Conservation (phyloP, 75 land plant species). For the Sequoia sempervirens region DNA sequence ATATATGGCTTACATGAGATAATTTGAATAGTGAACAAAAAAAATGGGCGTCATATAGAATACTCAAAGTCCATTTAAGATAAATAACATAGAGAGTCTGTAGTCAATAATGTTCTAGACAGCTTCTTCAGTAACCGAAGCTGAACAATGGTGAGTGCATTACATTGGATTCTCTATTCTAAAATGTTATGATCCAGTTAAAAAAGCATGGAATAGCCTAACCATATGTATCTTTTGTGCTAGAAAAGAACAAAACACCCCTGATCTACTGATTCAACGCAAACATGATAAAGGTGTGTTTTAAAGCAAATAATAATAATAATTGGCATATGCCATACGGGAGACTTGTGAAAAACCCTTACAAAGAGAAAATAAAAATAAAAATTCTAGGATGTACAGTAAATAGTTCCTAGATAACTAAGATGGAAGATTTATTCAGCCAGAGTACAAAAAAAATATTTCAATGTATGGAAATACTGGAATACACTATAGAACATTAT, state of each 20-base stretch:
- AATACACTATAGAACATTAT: neutral
- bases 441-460: neutral
- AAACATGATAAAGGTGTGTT: neutral
- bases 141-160: no score
- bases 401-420: neutral
- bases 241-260: neutral
- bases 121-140: no score
- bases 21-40: no score
- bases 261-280: neutral
- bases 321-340: neutral
- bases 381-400: neutral
- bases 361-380: neutral
- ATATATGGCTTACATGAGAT: no score
- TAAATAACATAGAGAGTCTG: no score
- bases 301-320: no score
- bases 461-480: neutral
- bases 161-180: neutral
- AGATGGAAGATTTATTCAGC: neutral
- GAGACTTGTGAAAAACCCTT: neutral
- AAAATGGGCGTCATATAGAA: no score
- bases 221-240: no score
- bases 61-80: no score
- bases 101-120: no score
- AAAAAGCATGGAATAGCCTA: neutral
- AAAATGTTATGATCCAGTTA: neutral